Conservation (phyloP, 352 stramenopile genomes). For the Globisporangium abappressorium region DNA sequence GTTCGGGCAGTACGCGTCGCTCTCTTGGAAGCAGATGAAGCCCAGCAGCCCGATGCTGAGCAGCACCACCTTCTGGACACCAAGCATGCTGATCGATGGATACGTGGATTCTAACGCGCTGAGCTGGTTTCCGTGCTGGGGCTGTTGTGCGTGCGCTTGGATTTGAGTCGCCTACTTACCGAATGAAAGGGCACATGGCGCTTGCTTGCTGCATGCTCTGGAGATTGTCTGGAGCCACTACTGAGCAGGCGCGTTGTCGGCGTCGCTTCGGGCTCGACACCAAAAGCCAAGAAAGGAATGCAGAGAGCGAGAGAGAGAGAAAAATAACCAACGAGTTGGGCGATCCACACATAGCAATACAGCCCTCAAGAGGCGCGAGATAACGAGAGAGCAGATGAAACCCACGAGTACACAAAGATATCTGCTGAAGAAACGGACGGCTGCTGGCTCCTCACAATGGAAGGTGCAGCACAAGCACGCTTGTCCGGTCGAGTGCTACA, state of each 20-base stretch:
- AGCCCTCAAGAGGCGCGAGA: background rate
- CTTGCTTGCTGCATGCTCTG: background rate
- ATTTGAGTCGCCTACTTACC: slow-evolving; percentile 15
- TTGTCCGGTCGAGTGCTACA: background rate
- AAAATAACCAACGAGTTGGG: slow-evolving; percentile 2
- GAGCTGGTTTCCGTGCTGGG: background rate
- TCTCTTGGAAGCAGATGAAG: slow-evolving; percentile 28
- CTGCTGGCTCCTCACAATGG: background rate
- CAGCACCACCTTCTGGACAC: slow-evolving; percentile 36
- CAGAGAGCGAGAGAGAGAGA: background rate
- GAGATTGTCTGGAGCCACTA: background rate
- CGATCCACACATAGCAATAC: background rate
- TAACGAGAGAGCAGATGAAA: background rate
- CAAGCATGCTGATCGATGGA: slow-evolving; percentile 29
- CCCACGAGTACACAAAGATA: background rate
- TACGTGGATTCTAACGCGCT: background rate
- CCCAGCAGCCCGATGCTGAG: slow-evolving; percentile 32
- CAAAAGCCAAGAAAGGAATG: background rate
- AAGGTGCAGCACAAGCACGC: background rate
- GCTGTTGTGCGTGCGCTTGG: background rate
- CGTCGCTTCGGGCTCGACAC: slow-evolving; percentile 1
- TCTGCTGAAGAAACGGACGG: background rate
- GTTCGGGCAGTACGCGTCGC: slow-evolving; percentile 72
- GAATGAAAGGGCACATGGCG: slow-evolving; percentile 8
- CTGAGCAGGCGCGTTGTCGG: slow-evolving; percentile 2